Evolutionary conservation across 2,329 filamentous ascomycete genomes (phyloP).

Genomic region (Calonectria ilicicola): DNA sequence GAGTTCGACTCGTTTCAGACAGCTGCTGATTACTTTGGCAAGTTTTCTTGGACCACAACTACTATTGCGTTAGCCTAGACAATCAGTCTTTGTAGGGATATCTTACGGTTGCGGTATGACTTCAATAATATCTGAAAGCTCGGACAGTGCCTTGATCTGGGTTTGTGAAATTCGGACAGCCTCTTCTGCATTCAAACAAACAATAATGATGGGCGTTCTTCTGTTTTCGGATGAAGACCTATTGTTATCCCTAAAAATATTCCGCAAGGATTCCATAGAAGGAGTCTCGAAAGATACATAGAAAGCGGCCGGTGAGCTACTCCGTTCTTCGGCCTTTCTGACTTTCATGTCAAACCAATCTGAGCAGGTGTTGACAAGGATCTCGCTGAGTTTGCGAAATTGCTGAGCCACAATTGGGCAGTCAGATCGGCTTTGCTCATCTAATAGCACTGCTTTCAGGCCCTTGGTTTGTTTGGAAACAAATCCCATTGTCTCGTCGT

Average conservation of each 20-base stretch:
- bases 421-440: conserved; percentile 11
- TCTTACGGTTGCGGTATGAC: conserved; percentile 48
- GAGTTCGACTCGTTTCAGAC: conserved; percentile 24
- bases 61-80: background rate
- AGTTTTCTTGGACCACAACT: conserved; percentile 46
- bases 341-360: conserved; percentile 51
- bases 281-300: conserved; percentile 44
- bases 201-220: conserved; percentile 42
- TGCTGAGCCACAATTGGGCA: conserved; percentile 24
- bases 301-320: conserved; percentile 33
- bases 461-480: conserved; percentile 30
- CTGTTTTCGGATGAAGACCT: background rate
- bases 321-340: conserved; percentile 18
- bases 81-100: rapidly evolving
- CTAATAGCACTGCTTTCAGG: conserved; percentile 34
- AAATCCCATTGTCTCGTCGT: conserved; percentile 30
- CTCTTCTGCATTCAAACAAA: conserved; percentile 46
- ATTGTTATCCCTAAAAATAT: conserved; percentile 26
- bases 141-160: conserved; percentile 33
- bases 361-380: conserved; percentile 45
- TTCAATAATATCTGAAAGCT: conserved; percentile 44
- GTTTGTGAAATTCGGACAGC: conserved; percentile 39
- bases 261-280: conserved; percentile 26
- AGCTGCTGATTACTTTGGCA: conserved; percentile 43
- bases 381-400: conserved; percentile 41